These are phyloP conservation scores for Naganishia vishniacii DNA, from an alignment of 768 basidiomycete genomes.

Conservation along the genomic window DNA sequence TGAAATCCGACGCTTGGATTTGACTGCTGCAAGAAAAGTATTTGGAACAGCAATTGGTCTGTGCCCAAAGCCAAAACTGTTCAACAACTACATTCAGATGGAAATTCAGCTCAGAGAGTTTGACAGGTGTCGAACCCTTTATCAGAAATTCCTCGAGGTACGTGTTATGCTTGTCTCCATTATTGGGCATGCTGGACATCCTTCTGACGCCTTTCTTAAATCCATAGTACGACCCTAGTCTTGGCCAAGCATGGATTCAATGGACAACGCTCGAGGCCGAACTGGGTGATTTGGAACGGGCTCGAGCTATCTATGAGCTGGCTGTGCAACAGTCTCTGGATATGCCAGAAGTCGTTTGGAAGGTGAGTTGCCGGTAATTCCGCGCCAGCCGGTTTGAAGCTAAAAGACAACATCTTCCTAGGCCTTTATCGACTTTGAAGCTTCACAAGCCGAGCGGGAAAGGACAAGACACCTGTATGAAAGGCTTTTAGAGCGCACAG, in stretches of 20 bases:
- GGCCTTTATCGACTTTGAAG: conserved; percentile 93
- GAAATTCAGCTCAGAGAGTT: conserved; percentile 87
- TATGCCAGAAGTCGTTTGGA: conserved; percentile 71
- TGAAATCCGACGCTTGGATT: conserved; percentile 75
- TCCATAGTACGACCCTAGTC: conserved; percentile 78
- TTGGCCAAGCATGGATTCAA: conserved; percentile 91
- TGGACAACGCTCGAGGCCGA: conserved; percentile 86
- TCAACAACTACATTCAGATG: conserved; percentile 92
- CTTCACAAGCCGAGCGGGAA: conserved; percentile 85
- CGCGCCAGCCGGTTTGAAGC: too few species aligned
- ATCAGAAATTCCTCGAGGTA: conserved; percentile 91
- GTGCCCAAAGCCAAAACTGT: conserved; percentile 90
- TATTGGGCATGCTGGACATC: too few species aligned
- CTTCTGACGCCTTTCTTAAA: too few species aligned
- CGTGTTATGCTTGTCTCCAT: conserved; percentile 30
- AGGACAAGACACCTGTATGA: conserved; percentile 80
- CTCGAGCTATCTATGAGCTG: conserved; percentile 89
- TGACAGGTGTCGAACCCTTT: conserved; percentile 81
- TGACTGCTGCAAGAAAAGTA: conserved; percentile 78
- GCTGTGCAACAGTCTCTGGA: conserved; percentile 80
- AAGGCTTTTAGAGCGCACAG: conserved; percentile 73
- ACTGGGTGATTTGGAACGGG: conserved; percentile 77
- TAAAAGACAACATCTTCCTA: too few species aligned
- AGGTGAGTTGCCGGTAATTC: conserved; percentile 30
- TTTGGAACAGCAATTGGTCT: conserved; percentile 87